phyloP scores from a whole-genome alignment of 768 basidiomycete species.

The Collybia sp. region DNA sequence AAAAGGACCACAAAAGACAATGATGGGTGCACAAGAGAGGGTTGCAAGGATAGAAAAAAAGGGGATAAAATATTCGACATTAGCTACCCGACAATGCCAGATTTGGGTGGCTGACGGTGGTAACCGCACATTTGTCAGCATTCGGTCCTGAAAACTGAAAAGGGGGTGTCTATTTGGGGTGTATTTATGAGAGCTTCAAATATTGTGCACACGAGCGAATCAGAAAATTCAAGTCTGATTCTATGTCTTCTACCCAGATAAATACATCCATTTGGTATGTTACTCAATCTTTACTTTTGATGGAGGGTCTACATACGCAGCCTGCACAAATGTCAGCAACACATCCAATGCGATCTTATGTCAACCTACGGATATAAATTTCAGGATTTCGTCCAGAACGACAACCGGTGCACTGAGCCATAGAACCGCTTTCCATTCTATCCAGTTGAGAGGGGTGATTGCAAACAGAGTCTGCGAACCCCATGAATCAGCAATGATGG shows the following conservation, averaged over 20 bases:
- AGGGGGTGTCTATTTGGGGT: too few relatives aligned
- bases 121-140: too few relatives aligned
- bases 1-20: too few relatives aligned
- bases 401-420: constrained; percentile 85
- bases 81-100: too few relatives aligned
- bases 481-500: background rate
- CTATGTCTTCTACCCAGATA: constrained; percentile 10
- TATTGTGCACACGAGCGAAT: too few relatives aligned
- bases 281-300: constrained; percentile 47
- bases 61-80: too few relatives aligned
- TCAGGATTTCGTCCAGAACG: constrained; percentile 85
- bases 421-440: constrained; percentile 93
- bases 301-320: constrained; percentile 54
- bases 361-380: constrained; percentile 69
- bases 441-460: constrained; percentile 91
- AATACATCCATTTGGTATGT: constrained; percentile 10
- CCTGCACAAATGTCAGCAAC: constrained; percentile 23
- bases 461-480: constrained; percentile 77
- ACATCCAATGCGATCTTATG: background rate
- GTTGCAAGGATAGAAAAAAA: too few relatives aligned
- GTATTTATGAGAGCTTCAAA: too few relatives aligned
- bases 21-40: too few relatives aligned
- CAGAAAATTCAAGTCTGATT: constrained; percentile 10
- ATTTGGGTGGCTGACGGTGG: too few relatives aligned
- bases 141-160: too few relatives aligned